phyloP scores from a whole-genome alignment of 805 yeast genomes.

The Candida yuanshanica region DNA sequence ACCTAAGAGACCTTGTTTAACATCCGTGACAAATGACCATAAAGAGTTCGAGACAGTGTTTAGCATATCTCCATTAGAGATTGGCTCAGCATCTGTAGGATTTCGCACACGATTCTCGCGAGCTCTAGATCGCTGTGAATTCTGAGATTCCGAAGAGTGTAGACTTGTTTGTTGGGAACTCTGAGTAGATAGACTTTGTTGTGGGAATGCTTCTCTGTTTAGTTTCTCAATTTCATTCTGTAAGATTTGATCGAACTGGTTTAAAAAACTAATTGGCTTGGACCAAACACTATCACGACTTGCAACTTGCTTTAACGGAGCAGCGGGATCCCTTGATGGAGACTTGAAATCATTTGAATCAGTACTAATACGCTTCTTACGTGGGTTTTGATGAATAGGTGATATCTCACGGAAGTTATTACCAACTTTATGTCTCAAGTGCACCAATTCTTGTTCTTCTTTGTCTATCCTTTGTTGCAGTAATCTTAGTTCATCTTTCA shows the following conservation, averaged over 20 bases:
- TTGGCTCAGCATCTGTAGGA: too few species aligned
- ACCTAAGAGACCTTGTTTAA: constrained; percentile 37
- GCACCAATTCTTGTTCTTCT: constrained; percentile 28
- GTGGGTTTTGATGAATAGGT: constrained; percentile 6
- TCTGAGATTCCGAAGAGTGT: background rate
- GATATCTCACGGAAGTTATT: constrained; percentile 23
- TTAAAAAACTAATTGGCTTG: constrained; percentile 56
- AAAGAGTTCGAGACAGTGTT: constrained; percentile 35
- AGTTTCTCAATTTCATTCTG: constrained; percentile 61
- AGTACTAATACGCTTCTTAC: background rate
- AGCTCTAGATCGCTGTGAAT: too few species aligned
- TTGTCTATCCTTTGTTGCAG: constrained; percentile 42
- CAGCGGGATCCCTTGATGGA: constrained; percentile 3
- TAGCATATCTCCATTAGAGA: constrained; percentile 28
- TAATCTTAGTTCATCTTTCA: constrained; percentile 45
- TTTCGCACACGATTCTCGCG: too few species aligned
- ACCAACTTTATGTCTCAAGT: constrained; percentile 29
- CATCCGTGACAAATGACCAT: constrained; percentile 48
- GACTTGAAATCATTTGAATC: constrained; percentile 5
- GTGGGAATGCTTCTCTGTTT: constrained; percentile 19
- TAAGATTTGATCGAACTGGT: constrained; percentile 61
- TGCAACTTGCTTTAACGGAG: constrained; percentile 1
- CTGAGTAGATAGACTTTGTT: too few species aligned
- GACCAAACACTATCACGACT: constrained; percentile 32
- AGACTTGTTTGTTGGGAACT: constrained; percentile 2